Evolutionary conservation across 106 monocot species (phyloP).

Genomic region (Dendrobium catenatum): DNA sequence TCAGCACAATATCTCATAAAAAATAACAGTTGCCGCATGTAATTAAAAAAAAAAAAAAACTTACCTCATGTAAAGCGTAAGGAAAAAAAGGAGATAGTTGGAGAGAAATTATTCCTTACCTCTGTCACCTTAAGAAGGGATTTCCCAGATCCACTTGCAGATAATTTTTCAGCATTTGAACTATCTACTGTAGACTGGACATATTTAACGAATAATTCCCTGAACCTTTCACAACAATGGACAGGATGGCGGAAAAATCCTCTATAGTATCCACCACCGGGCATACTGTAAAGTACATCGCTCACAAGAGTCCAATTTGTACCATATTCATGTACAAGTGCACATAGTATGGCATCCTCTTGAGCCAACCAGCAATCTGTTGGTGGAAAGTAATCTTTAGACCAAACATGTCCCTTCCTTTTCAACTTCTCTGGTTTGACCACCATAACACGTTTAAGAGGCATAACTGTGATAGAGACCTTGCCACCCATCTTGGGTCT

Average conservation of each 20-base stretch:
- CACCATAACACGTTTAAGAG: conserved; percentile 74
- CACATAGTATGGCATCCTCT: conserved; percentile 92
- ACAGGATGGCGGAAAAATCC: conserved; percentile 82
- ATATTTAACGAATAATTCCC: conserved; percentile 84
- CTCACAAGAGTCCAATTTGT: conserved; percentile 74
- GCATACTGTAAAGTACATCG: conserved; percentile 48
- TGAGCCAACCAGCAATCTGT: conserved; percentile 72
- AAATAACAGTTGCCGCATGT: neutral
- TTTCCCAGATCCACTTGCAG: conserved; percentile 52
- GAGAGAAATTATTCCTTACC: conserved; percentile 29
- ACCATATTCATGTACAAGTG: conserved; percentile 79
- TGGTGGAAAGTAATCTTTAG: conserved; percentile 55
- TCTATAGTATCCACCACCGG: conserved; percentile 66
- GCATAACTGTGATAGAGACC: conserved; percentile 64
- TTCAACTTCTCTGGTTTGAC: conserved; percentile 77
- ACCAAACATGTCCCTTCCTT: conserved; percentile 60
- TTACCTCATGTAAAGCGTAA: neutral
- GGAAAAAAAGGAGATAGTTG: neutral
- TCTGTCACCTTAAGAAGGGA: conserved; percentile 86
- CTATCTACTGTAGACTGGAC: conserved; percentile 41
- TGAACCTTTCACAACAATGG: conserved; percentile 96
- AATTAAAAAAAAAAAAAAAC: too few species aligned
- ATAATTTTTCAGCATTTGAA: conserved; percentile 48
- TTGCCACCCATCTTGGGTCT: conserved; percentile 50
- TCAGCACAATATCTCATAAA: neutral